Conservation (phyloP, 129 eudicot genomes). For the Lactuca sativa region DNA sequence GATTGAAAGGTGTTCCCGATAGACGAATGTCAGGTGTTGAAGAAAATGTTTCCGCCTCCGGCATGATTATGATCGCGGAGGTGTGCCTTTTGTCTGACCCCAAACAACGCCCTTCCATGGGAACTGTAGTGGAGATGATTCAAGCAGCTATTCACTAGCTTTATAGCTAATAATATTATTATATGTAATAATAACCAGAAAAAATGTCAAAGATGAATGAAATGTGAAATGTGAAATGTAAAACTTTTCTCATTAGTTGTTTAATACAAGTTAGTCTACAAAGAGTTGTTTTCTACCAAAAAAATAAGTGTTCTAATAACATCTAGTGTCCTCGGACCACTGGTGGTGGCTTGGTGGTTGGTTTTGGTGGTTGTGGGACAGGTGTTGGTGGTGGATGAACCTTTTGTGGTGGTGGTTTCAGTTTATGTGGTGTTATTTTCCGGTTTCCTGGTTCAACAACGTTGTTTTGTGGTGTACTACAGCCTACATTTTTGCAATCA, state of each 20-base stretch:
- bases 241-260: constrained; percentile 18
- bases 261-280: constrained; percentile 33
- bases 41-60: constrained; percentile 17
- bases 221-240: constrained; percentile 13
- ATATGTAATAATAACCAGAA: constrained; percentile 12
- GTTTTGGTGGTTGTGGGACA: constrained; percentile 13
- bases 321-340: constrained; percentile 52
- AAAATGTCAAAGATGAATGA: constrained; percentile 10
- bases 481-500: constrained; percentile 42
- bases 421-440: not conserved
- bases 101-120: constrained; percentile 39
- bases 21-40: constrained; percentile 37
- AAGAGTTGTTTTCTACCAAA: constrained; percentile 21
- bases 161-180: not conserved
- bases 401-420: constrained; percentile 5
- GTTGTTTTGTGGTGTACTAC: constrained; percentile 24
- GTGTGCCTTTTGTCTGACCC: constrained; percentile 41
- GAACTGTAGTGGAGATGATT: constrained; percentile 41
- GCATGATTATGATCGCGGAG: constrained; percentile 33
- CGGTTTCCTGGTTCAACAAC: constrained; percentile 9
- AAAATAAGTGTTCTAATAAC: constrained; percentile 19
- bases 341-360: constrained; percentile 43
- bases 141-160: constrained; percentile 24
- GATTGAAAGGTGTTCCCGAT: constrained; percentile 38
- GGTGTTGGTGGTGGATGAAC: constrained; percentile 18